Evolutionary conservation across 176 grass and related monocot genomes (phyloP), one percentile per base, ranked within the genome.

Genomic region (Oryza longistaminata): DNA sequence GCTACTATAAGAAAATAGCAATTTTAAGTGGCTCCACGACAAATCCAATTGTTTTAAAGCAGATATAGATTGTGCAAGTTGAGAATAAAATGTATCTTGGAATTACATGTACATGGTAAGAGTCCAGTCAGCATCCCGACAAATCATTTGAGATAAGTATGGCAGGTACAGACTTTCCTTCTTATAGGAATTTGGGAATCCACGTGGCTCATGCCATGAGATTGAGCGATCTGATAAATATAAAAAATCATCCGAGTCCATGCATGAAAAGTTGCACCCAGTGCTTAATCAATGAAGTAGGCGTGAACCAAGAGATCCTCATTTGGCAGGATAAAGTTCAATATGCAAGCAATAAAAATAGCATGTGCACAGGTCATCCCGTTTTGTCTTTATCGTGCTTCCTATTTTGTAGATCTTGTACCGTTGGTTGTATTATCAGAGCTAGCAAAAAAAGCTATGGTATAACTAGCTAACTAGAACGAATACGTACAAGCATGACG

Each of bases 41-140:
- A 80, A 84, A 74, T 66, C 21, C n/a, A 72, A 82, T 77, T 71
- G 14, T 34, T 81, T n/a, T 43, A 79, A 55, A 80, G 31, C 27
- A 80, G 43, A 21, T 37, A 73, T 68, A 31, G 66, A 68, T 39
- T 44, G 43, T 77, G 35, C 17, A 55, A 58, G 21, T 9, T 62
- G 58, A 79, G 29, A 68, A 21, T 79, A 48, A 79, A 68, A 16
- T 61, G 26, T 45, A 8, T 70, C 29, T 52, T 34, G 14, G 37
- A 64, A 22, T 80, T 64, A 46, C 37, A 68, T 67, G 48, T 52
- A 61, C 64, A 46, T 73, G 39, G 12, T 67, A 70, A 48, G 9
- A 80, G 68, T 64, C 70, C 6, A 74, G 48, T 85, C n/a, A 72
- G 14, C 50, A 77, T 19, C 26, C 39, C 48, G 64, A 42, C 40